Conservation (phyloP, 2,329 filamentous ascomycete species). For the Podosphaera fusca region DNA sequence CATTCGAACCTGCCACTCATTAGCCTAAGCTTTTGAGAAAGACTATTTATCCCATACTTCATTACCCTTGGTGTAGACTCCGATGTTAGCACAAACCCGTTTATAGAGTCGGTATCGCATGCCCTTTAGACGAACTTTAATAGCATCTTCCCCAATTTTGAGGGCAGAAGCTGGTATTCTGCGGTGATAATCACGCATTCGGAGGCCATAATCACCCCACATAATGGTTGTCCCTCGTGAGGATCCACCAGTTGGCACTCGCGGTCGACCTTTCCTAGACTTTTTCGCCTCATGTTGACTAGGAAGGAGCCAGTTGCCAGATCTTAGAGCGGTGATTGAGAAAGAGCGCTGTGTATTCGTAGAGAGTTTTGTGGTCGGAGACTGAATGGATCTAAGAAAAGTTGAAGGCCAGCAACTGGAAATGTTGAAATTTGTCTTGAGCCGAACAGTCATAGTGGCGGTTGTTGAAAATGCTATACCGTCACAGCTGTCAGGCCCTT, state of each 20-base stretch:
- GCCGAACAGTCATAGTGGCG: too few species aligned
- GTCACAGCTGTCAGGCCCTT: too few species aligned
- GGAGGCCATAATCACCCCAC: conserved; percentile 88
- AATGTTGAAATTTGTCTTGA: too few species aligned
- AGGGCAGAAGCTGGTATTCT: conserved; percentile 71
- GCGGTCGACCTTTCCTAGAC: conserved; percentile 66
- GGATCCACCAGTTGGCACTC: conserved; percentile 76
- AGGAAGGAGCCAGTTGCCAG: conserved; percentile 64
- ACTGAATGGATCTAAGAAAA: too few species aligned
- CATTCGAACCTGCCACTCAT: conserved; percentile 52
- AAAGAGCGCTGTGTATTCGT: conserved; percentile 37
- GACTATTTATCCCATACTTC: conserved; percentile 33
- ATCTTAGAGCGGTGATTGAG: conserved; percentile 37
- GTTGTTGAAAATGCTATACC: too few species aligned
- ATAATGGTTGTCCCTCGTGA: conserved; percentile 82
- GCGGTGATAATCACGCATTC: conserved; percentile 83
- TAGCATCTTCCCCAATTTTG: conserved; percentile 81
- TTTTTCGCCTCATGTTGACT: conserved; percentile 62
- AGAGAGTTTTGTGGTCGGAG: conserved; percentile 9
- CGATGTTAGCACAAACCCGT: conserved; percentile 74
- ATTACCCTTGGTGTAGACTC: conserved; percentile 87
- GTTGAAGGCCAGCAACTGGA: too few species aligned
- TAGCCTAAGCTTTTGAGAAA: neutral
- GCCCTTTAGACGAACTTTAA: conserved; percentile 67
- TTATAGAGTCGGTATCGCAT: conserved; percentile 86